Percentiles rank a stretch among this genome's conserved stretches.
Conservation (phyloP, 2,329 filamentous ascomycete species). For the Biscogniauxia mediterranea region DNA sequence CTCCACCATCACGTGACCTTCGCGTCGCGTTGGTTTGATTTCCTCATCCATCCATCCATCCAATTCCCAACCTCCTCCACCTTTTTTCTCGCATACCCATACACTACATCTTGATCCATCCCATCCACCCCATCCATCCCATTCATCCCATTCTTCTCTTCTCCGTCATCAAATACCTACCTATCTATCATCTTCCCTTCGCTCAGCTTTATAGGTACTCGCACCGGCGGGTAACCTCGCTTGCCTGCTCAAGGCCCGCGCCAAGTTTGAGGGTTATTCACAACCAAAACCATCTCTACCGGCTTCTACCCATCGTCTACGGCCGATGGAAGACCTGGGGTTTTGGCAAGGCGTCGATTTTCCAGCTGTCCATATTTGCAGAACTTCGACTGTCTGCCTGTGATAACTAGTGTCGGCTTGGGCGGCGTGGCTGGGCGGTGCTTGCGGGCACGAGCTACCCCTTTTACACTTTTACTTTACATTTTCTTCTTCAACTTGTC, state of each 20-base stretch:
- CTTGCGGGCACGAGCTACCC: constrained; percentile 19
- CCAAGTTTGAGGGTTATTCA: constrained; percentile 18
- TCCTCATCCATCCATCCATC: too few relatives aligned
- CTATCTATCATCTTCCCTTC: too few relatives aligned
- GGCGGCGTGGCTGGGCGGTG: constrained; percentile 20
- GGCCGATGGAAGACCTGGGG: constrained; percentile 21
- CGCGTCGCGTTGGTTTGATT: too few relatives aligned
- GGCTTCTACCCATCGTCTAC: constrained; percentile 22
- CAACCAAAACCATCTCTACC: constrained; percentile 18
- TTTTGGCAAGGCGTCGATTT: constrained; percentile 17
- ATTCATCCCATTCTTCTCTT: too few relatives aligned
- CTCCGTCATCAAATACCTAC: too few relatives aligned
- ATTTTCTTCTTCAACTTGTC: constrained; percentile 5
- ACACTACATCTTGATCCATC: too few relatives aligned
- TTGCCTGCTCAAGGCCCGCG: constrained; percentile 19
- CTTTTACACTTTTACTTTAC: too few relatives aligned
- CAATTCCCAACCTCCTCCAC: too few relatives aligned
- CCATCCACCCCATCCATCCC: too few relatives aligned
- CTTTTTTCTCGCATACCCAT: too few relatives aligned
- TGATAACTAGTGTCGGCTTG: constrained; percentile 17
- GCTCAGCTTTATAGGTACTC: too few relatives aligned
- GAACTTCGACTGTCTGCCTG: constrained; percentile 12
- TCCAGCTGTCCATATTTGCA: constrained; percentile 9
- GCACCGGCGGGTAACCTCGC: constrained; percentile 16
- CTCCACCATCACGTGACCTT: too few relatives aligned